Conservation (phyloP, 2,329 filamentous ascomycete genomes). For the Diaporthe helianthi region DNA sequence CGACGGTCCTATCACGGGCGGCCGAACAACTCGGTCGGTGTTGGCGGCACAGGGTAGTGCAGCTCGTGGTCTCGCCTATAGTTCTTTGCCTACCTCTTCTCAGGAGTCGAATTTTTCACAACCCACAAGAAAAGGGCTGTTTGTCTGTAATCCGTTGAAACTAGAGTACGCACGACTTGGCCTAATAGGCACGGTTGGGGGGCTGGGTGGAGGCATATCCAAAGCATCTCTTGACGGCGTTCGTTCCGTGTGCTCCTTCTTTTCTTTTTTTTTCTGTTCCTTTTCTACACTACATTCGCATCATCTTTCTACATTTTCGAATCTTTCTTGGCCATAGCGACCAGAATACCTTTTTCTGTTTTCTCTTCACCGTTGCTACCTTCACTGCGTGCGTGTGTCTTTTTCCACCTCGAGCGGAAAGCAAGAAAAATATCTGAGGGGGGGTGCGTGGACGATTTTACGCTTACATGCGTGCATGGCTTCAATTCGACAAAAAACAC, state of each 20-base stretch:
- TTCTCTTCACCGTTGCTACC: not conserved
- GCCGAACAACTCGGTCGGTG: slow-evolving; percentile 56
- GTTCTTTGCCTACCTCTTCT: slow-evolving; percentile 19
- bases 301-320: slow-evolving; percentile 35
- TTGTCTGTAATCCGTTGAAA: slow-evolving; percentile 35
- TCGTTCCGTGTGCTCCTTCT: slow-evolving; percentile 29
- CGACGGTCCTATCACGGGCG: slow-evolving; percentile 61
- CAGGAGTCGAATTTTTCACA: not conserved
- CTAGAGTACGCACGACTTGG: slow-evolving; percentile 29
- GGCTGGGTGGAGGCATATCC: slow-evolving; percentile 21
- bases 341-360: slow-evolving; percentile 19
- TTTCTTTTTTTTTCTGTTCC: too few relatives aligned
- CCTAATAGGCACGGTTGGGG: slow-evolving; percentile 10
- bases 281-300: slow-evolving; percentile 26
- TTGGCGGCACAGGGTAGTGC: slow-evolving; percentile 49
- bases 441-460: slow-evolving; percentile 29
- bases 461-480: slow-evolving; percentile 33
- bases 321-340: slow-evolving; percentile 27
- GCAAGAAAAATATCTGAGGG: slow-evolving; percentile 8
- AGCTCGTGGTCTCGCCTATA: slow-evolving; percentile 5
- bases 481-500: slow-evolving; percentile 24
- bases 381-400: slow-evolving; percentile 6
- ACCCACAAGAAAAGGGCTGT: slow-evolving; percentile 26
- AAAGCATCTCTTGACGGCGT: slow-evolving; percentile 35
- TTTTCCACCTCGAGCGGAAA: slow-evolving; percentile 12